phyloP scores from a whole-genome alignment of 495 filamentous ascomycete genomes.

The Penicillium bialowiezense region DNA sequence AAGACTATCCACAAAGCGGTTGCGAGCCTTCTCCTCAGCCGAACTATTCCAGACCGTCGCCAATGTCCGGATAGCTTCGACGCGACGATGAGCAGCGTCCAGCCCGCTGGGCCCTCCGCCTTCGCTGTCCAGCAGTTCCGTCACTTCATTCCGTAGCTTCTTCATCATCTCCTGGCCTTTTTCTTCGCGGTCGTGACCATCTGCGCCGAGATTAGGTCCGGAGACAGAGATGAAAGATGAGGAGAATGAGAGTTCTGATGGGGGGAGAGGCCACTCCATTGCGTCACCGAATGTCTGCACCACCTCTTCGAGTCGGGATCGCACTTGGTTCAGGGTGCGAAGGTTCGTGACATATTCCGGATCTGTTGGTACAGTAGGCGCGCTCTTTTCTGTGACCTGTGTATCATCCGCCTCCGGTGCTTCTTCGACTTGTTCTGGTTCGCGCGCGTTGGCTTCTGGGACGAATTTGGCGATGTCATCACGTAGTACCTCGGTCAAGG shows the following conservation, averaged over 20 bases:
- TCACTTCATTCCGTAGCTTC: constrained; percentile 68
- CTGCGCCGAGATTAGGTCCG: constrained; percentile 63
- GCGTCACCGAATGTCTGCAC: constrained; percentile 88
- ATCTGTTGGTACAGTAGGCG: constrained; percentile 31
- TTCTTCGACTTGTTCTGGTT: constrained; percentile 13
- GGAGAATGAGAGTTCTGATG: constrained; percentile 66
- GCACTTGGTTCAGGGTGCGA: constrained; percentile 78
- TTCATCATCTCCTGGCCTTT: constrained; percentile 73
- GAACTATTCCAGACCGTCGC: constrained; percentile 87
- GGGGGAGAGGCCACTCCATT: constrained; percentile 88
- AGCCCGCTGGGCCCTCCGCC: constrained; percentile 41
- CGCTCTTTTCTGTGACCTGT: not conserved
- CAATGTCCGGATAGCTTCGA: constrained; percentile 70
- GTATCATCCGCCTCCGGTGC: constrained; percentile 7
- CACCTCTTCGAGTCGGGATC: constrained; percentile 76
- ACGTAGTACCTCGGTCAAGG: constrained; percentile 66
- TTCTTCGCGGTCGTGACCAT: constrained; percentile 65
- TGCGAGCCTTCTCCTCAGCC: constrained; percentile 83
- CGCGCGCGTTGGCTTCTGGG: constrained; percentile 36
- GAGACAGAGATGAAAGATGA: constrained; percentile 82
- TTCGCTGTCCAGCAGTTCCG: constrained; percentile 57
- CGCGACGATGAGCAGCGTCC: constrained; percentile 65
- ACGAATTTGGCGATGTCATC: constrained; percentile 70
- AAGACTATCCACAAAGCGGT: constrained; percentile 76
- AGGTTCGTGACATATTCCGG: constrained; percentile 73